Evolutionary conservation across 2,329 filamentous ascomycete species (phyloP).

Genomic region (Monilinia aucupariae): DNA sequence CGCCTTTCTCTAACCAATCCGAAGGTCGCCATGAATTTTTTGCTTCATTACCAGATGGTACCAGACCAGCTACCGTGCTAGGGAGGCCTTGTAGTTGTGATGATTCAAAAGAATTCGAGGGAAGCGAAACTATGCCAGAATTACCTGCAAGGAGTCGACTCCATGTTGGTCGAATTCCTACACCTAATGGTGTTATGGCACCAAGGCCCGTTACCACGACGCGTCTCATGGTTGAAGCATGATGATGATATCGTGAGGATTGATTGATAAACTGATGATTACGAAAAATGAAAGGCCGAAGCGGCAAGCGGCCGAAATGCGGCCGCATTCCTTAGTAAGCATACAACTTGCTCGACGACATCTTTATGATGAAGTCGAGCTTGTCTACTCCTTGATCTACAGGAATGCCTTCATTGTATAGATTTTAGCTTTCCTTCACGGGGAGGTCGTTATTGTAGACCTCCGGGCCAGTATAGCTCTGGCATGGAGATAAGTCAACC

Average conservation of each 20-base stretch:
- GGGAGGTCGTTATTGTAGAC: not conserved
- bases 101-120: constrained; percentile 39
- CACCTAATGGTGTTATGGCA: constrained; percentile 75
- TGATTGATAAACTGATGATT: not conserved
- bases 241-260: not conserved
- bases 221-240: constrained; percentile 43
- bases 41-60: constrained; percentile 53
- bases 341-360: not conserved
- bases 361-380: not conserved
- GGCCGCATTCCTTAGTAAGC: not conserved
- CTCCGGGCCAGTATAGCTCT: too few relatives aligned
- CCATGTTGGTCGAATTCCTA: constrained; percentile 77
- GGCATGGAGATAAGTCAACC: too few relatives aligned
- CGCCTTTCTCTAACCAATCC: constrained; percentile 50
- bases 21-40: constrained; percentile 46
- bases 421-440: too few relatives aligned
- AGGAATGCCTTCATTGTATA: not conserved
- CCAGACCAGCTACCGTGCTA: constrained; percentile 77
- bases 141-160: constrained; percentile 70
- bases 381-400: too few relatives aligned
- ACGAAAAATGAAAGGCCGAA: not conserved
- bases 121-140: constrained; percentile 73
- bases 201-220: constrained; percentile 82
- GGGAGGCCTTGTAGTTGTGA: constrained; percentile 63
- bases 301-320: not conserved